Base-by-base conservation (phyloP, 192 early-diverging fungal genomes). In the Kappamyces sp. region DNA sequence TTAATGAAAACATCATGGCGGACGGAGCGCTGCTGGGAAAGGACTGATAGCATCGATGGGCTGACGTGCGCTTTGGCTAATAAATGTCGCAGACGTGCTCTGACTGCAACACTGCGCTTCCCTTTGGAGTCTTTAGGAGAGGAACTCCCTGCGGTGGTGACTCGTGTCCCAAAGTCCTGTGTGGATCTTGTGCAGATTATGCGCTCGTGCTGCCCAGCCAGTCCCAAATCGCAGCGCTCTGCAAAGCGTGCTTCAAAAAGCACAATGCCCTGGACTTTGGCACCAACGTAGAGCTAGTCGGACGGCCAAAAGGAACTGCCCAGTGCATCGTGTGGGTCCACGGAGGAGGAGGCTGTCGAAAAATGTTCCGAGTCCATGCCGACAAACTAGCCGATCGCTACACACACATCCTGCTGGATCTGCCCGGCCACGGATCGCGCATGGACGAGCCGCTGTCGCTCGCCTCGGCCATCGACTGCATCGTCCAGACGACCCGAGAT, bases 171-270 rank as follows among this genome's bases (percentile, higher is more conserved):
- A 44, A 13, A 44, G 13, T 13, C 8, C 43, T 44, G 43, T 44
- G 43, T 13, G 13, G 43, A 9, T 44, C 43, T 44, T 44, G 43
- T 31, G 10, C 31, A 31, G 12, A 13, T 8, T 13, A 13, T 15
- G 40, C 33, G 9, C 58, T 32, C 23, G 32, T 51, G 38, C 40
- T 60, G 54, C 54, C 6, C 54, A 12, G 32, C 36, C 54, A 40
- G 54, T 41, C 9, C 10, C 43, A 60, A 60, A 60, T 33, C 58
- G 35, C 42, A n/a, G 12, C 63, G 3, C 23, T 65, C 15, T 66
- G 65, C 51, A 47, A 53, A 37, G 5, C 32, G 36, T 66, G 65
- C 63, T 66, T 65, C 51, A 62, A 55, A 12, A 66, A 64, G 39
- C 5, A 36, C 23, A 41, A 13, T 40, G 33, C n/a, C 10, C 46